Evolutionary conservation across 106 monocot species (phyloP), one percentile per base, ranked within the genome.

Genomic region (Dioscorea dumetorum): DNA sequence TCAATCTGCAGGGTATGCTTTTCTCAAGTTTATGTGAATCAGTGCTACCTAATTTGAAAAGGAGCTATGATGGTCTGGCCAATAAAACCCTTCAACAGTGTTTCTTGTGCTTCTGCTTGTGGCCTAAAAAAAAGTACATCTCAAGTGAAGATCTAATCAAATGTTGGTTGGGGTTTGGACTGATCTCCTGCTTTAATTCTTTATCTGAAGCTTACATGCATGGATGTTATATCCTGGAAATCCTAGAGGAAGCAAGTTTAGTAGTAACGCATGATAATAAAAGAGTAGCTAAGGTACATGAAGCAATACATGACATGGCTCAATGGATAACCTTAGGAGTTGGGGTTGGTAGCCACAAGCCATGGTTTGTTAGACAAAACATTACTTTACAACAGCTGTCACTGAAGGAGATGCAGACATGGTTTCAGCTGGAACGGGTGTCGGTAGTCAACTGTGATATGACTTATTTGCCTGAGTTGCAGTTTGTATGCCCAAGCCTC

Each of bases 81-180:
- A 31, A 59, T 19, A 50, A 63, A 6, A 49, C 0, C 3, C 0
- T 66, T 24, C 64, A 14, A 60, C 28, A 71, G 18, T 80, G 80
- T 23, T 80, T 80, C 71, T 66, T 80, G 12, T 33, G 22, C 8
- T 75, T 64, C 22, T 48, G 71, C 2, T 19, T 80, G 21, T 80
- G 75, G 75, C 75, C 74, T 2, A 66, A 75, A 60, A 67, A 71
- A 32, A 67, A 49, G 7, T 4, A 8, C 2, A 73, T 80, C 16
- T 2, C 10, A 1, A 70, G 31, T 19, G 51, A 60, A 12, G 66
- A 71, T 8, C 70, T 80, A 9, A 75, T 72, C 11, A 50, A 54
- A 24, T 75, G 56, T 19, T 80, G 71, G 80, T 58, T 75, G 15
- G 71, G 66, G 1, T 32, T 66, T 8, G 66, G 70, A 0, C 13